Evolutionary conservation across 176 grass and related monocot species (phyloP).

Genomic region (Olyra latifolia): DNA sequence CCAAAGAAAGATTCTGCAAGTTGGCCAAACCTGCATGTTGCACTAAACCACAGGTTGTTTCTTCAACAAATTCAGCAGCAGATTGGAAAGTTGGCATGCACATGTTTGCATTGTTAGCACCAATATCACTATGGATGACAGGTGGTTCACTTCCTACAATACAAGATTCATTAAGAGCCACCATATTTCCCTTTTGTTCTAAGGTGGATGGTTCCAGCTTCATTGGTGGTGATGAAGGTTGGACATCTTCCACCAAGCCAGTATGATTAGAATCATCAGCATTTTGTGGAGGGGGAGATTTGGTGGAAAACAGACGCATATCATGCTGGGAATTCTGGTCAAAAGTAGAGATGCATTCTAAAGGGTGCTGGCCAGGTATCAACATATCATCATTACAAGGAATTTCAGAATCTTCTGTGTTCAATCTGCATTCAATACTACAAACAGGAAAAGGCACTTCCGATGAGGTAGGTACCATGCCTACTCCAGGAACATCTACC

Average conservation of each 20-base stretch:
- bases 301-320: not conserved
- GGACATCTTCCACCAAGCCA: constrained; percentile 26
- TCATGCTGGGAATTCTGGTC: constrained; percentile 28
- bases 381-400: constrained; percentile 43
- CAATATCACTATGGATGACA: constrained; percentile 21
- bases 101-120: constrained; percentile 23
- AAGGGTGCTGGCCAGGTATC: constrained; percentile 26
- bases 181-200: constrained; percentile 20
- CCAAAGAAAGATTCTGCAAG: constrained; percentile 14
- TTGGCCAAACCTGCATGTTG: constrained; percentile 30
- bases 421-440: constrained; percentile 35
- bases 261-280: constrained; percentile 25
- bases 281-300: constrained; percentile 11
- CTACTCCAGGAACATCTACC: constrained; percentile 24
- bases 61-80: constrained; percentile 29
- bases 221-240: not conserved
- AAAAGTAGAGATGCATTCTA: constrained; percentile 2
- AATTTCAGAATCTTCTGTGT: constrained; percentile 48
- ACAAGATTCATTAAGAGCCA: constrained; percentile 34
- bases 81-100: not conserved
- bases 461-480: constrained; percentile 15
- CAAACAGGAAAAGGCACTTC: constrained; percentile 31
- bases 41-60: constrained; percentile 20
- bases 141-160: constrained; percentile 15
- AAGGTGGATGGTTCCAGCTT: constrained; percentile 34